Percentiles rank a stretch among this genome's conserved stretches.
These are phyloP conservation scores for Diversispora epigaea DNA, from an alignment of 192 early-diverging fungal genomes.

Conservation along the genomic window DNA sequence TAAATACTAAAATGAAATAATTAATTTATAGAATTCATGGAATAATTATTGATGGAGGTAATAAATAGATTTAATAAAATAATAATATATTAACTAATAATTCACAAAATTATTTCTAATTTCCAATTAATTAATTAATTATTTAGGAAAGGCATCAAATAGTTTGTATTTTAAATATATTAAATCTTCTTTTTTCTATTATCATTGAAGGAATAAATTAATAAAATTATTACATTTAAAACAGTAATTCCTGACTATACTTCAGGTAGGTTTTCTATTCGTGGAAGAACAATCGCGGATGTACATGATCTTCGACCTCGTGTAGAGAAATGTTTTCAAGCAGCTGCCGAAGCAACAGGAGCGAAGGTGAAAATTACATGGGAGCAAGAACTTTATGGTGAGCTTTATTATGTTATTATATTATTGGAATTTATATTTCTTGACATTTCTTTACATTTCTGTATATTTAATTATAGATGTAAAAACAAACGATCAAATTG, in stretches of 20 bases:
- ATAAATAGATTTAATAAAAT: too few species aligned
- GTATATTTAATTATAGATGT: conserved; percentile 2
- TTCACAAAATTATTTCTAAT: too few species aligned
- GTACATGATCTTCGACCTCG: conserved; percentile 50
- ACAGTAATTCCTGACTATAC: conserved; percentile 69
- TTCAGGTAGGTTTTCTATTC: conserved; percentile 55
- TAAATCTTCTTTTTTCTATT: background rate
- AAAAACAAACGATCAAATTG: background rate
- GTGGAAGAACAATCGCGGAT: conserved; percentile 52
- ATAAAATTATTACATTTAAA: conserved; percentile 16
- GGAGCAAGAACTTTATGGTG: conserved; percentile 56
- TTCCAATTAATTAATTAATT: too few species aligned
- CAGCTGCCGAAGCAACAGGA: conserved; percentile 69
- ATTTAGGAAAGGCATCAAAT: conserved; percentile 52
- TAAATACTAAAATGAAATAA: background rate
- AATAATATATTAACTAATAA: too few species aligned
- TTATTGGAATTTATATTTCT: conserved; percentile 20
- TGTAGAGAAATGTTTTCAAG: conserved; percentile 58
- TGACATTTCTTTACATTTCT: conserved; percentile 32
- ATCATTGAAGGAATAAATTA: background rate
- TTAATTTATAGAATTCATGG: conserved; percentile 57
- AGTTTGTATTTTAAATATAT: conserved; percentile 26
- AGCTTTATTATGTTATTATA: conserved; percentile 48
- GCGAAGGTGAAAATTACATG: conserved; percentile 57
- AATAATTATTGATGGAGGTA: conserved; percentile 65